phyloP scores from a whole-genome alignment of 805 yeast species.

The Hagleromyces aurorensis region DNA sequence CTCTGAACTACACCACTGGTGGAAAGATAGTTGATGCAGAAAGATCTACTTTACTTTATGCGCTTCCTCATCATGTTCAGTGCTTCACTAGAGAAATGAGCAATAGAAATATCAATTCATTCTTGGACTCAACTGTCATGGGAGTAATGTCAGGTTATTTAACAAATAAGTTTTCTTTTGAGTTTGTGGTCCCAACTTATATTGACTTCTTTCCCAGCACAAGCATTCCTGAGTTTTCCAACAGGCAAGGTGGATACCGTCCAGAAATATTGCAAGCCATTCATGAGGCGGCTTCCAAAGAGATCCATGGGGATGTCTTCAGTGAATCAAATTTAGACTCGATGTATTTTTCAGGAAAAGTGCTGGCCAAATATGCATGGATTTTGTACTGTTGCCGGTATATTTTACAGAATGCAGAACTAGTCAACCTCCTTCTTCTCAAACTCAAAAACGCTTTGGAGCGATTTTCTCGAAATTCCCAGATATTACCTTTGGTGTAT shows the following conservation, averaged over 20 bases:
- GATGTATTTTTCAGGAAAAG: slow-evolving; percentile 87
- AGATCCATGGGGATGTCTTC: slow-evolving; percentile 34
- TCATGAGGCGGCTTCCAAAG: slow-evolving; percentile 30
- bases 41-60: slow-evolving; percentile 45
- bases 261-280: slow-evolving; percentile 26
- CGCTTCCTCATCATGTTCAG: slow-evolving; percentile 58
- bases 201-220: slow-evolving; percentile 41
- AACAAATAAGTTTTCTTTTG: slow-evolving; percentile 35
- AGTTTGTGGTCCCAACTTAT: slow-evolving; percentile 37
- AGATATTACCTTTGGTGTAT: slow-evolving; percentile 65
- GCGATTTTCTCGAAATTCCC: slow-evolving; percentile 62
- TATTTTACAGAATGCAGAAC: slow-evolving; percentile 46
- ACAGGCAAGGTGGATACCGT: slow-evolving; percentile 24
- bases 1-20: slow-evolving; percentile 39
- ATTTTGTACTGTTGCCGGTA: slow-evolving; percentile 65
- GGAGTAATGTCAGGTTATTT: slow-evolving; percentile 42
- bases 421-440: slow-evolving; percentile 46
- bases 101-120: slow-evolving; percentile 10
- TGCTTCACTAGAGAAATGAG: slow-evolving; percentile 34
- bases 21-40: no score
- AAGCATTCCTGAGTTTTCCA: slow-evolving; percentile 24
- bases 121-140: slow-evolving; percentile 41
- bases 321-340: slow-evolving; percentile 55
- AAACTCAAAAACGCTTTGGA: slow-evolving; percentile 60
- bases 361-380: slow-evolving; percentile 84